Percentiles rank a stretch among this genome's conserved stretches.
phyloP scores from a whole-genome alignment of 1,284 basidiomycete species.

The Irpex lacteus region DNA sequence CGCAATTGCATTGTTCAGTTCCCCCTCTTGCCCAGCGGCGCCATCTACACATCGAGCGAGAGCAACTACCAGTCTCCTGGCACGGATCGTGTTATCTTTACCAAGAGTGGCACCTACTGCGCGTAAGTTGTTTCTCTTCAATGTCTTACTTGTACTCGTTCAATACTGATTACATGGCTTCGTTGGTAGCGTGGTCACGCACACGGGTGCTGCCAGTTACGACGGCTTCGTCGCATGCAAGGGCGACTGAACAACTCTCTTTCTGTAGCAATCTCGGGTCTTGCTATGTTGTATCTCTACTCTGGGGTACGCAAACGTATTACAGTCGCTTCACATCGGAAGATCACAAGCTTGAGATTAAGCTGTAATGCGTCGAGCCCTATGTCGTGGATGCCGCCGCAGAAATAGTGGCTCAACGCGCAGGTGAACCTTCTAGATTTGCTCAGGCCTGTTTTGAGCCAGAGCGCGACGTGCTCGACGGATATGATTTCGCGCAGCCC shows the following conservation, averaged over 20 bases:
- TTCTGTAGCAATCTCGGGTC: too few relatives aligned
- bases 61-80: constrained; percentile 22
- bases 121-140: constrained; percentile 15
- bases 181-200: constrained; percentile 26
- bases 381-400: too few relatives aligned
- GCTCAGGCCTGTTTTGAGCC: too few relatives aligned
- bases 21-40: constrained; percentile 24
- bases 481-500: too few relatives aligned
- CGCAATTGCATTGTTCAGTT: constrained; percentile 15
- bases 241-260: constrained; percentile 16
- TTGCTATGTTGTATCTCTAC: too few relatives aligned
- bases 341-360: too few relatives aligned
- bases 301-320: too few relatives aligned
- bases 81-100: constrained; percentile 28
- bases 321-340: too few relatives aligned
- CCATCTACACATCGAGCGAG: constrained; percentile 22
- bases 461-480: too few relatives aligned
- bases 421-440: too few relatives aligned
- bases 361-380: too few relatives aligned
- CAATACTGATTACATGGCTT: not conserved
- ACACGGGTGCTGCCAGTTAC: constrained; percentile 29
- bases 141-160: not conserved
- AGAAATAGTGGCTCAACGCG: too few relatives aligned
- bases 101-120: constrained; percentile 26
- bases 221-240: constrained; percentile 28